A percentile compares a stretch with the other conserved stretches of the same genome.
These are phyloP conservation scores for Blastobotrys apis DNA, from an alignment of 1,139 yeast species.

Conservation along the genomic window DNA sequence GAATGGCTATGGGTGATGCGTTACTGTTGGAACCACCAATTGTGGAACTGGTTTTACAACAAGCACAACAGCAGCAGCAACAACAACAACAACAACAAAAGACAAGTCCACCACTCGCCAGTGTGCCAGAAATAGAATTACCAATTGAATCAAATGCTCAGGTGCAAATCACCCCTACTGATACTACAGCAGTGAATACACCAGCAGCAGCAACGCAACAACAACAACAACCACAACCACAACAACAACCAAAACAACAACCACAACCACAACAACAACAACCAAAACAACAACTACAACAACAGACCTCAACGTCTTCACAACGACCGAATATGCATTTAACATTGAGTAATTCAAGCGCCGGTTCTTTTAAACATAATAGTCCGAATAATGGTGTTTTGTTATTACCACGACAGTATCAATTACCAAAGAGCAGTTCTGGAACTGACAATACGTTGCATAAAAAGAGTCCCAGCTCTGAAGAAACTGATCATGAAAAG, in stretches of 20 bases:
- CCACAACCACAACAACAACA: too few relatives aligned
- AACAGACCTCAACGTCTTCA: not conserved
- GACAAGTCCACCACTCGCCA: not conserved
- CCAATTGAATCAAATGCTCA: too few relatives aligned
- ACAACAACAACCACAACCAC: too few relatives aligned
- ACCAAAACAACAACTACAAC: not conserved
- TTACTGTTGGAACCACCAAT: constrained; percentile 35
- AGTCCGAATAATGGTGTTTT: constrained; percentile 29
- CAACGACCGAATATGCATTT: constrained; percentile 5
- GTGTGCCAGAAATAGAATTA: not conserved
- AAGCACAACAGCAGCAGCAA: not conserved
- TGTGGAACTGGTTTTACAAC: too few relatives aligned
- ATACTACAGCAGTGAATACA: too few relatives aligned
- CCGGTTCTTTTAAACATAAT: constrained; percentile 9
- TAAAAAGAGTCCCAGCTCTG: not conserved
- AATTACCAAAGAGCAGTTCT: constrained; percentile 19
- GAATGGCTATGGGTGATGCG: constrained; percentile 68
- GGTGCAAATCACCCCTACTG: too few relatives aligned
- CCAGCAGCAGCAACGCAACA: not conserved
- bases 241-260: too few relatives aligned
- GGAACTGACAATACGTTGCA: not conserved
- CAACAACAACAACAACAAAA: not conserved
- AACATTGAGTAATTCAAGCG: not conserved
- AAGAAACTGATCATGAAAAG: too few relatives aligned
- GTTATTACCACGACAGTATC: constrained; percentile 31